Evolutionary conservation across 192 early-diverging fungal genomes (phyloP), one percentile per base, ranked within the genome.

Genomic region (Kappamyces sp.): DNA sequence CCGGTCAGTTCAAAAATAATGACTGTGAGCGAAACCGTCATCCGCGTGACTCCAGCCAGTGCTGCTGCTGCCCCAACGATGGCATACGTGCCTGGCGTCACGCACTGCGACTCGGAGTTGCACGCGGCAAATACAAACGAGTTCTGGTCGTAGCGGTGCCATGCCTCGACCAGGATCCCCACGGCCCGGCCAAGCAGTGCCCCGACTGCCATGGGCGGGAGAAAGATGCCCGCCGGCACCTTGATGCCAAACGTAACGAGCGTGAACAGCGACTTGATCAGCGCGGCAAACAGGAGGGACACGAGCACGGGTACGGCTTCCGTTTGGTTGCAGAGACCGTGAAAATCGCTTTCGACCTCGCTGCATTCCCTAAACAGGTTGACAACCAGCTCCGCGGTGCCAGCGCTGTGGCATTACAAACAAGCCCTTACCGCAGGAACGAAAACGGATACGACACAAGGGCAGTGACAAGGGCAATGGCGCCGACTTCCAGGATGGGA

Each of bases 1-100:
- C 93, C 93, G 0, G 97, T 99, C 57, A 99, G 73, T 65, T 99
- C 97, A 73, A 97, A 99, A 91, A 97, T 95, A 66, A 99, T 97
- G 6, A 99, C 94, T 0, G 93, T 91, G 35, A 77, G 58, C 2
- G 71, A 72, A 39, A 80, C 71, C n/a, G 92, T 91, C 59, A 90
- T 88, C 62, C 89, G 84, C 71, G 92, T 94, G 9, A 92, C 87
- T 1, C 92, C 92, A 40, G 81, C 85, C 58, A 97, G 71, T 4
- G 88, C 84, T 3, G 93, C 93, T 0, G 92, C 93, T 3, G 95
- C 93, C 23, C 95, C 95, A 39, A 97, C 72, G 61, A 95, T 71
- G 37, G 94, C 92, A 69, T 99, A 99, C 1, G 89, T 91, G 13
- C 93, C 96, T 2, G 92, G 95, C 1, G 89, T 93, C 9, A 98